Evolutionary conservation across 768 basidiomycete genomes (phyloP).

Genomic region (Suillus fuscotomentosus): DNA sequence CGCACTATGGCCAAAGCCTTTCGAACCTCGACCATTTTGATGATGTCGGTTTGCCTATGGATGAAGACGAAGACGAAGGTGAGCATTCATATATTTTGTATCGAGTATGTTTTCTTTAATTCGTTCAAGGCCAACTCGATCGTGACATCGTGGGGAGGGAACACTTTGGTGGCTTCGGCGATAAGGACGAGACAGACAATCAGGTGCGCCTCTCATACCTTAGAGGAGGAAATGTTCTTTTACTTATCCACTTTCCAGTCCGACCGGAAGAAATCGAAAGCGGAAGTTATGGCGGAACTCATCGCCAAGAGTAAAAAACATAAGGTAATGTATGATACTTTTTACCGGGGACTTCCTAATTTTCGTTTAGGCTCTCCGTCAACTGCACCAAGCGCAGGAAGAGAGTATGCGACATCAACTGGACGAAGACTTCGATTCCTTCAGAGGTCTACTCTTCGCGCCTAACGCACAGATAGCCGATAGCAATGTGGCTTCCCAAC

Average conservation of each 20-base stretch:
- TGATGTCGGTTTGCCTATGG: constrained; percentile 51
- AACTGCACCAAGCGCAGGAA: constrained; percentile 83
- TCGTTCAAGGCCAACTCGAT: constrained; percentile 60
- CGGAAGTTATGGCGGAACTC: constrained; percentile 97
- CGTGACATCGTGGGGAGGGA: constrained; percentile 59
- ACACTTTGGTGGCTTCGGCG: constrained; percentile 88
- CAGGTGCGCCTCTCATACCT: constrained; percentile 38
- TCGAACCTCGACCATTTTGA: constrained; percentile 87
- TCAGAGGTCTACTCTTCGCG: constrained; percentile 72
- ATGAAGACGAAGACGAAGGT: constrained; percentile 52
- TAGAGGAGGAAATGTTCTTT: background rate
- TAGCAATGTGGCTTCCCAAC: constrained; percentile 31
- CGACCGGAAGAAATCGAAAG: constrained; percentile 84
- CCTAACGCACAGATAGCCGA: constrained; percentile 47
- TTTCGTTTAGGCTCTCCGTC: constrained; percentile 66
- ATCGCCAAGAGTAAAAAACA: constrained; percentile 96
- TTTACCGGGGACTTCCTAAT: background rate
- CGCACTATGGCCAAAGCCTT: constrained; percentile 87
- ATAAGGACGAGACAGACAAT: constrained; percentile 57
- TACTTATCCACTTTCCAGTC: constrained; percentile 52
- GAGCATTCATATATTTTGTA: constrained; percentile 13
- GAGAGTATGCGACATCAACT: constrained; percentile 85
- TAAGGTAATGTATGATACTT: constrained; percentile 55
- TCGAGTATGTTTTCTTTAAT: constrained; percentile 3
- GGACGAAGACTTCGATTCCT: constrained; percentile 81